phyloP scores from a whole-genome alignment of 768 basidiomycete genomes.

The Sarcodon aspratus region DNA sequence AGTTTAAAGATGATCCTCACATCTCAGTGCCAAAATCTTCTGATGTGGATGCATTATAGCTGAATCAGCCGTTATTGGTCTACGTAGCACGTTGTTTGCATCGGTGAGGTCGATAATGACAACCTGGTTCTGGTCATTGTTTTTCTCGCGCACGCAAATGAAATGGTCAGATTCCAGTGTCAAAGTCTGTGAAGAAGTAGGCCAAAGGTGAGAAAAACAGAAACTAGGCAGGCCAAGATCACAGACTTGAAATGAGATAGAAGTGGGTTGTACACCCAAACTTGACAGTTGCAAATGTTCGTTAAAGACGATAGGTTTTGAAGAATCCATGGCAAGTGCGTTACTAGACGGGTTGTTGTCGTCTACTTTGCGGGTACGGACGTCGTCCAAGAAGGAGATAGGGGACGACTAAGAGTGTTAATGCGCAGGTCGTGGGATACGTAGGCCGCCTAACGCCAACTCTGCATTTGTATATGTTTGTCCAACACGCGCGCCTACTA shows the following conservation, averaged over 20 bases:
- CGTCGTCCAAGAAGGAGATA: background rate
- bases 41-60: conserved; percentile 97
- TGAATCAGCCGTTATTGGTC: conserved; percentile 96
- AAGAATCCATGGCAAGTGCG: conserved; percentile 20
- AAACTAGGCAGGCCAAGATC: conserved; percentile 15
- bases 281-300: conserved; percentile 93
- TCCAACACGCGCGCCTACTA: background rate
- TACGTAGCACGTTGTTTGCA: conserved; percentile 92
- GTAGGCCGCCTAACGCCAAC: background rate
- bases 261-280: conserved; percentile 89
- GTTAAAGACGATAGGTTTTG: conserved; percentile 80
- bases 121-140: conserved; percentile 92
- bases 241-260: conserved; percentile 91
- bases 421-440: background rate
- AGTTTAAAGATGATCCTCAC: conserved; percentile 26
- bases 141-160: conserved; percentile 95
- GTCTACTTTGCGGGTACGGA: background rate
- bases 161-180: conserved; percentile 97
- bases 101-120: conserved; percentile 97
- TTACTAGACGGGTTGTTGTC: conserved; percentile 6
- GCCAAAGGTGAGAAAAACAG: conserved; percentile 1
- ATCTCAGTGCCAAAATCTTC: conserved; percentile 94
- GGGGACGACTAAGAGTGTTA: background rate
- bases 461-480: background rate
- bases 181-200: conserved; percentile 44